Base-by-base conservation (phyloP, 495 filamentous ascomycete species). In the Aspergillus sparsus region DNA sequence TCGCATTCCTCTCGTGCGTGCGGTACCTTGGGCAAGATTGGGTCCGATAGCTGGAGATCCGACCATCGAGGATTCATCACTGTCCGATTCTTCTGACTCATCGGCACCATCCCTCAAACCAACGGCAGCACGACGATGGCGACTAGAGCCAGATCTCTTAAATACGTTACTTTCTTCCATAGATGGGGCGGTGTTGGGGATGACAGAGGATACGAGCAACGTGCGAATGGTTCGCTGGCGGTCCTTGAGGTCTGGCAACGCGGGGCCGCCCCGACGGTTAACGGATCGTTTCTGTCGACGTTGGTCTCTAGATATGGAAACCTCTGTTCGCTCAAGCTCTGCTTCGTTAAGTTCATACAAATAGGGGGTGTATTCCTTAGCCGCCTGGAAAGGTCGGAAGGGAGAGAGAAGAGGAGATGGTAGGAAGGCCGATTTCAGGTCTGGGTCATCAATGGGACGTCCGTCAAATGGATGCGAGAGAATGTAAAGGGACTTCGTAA, bases 401-500 rank as follows among this genome's bases (percentile, higher is more conserved):
- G 93, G 84, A 6, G 87, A 87, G 35, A 86, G 80, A 44, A 97
- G 76, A 7, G 94, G 94, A 2, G 92, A 91, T 27, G 89, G 89
- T 31, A 98, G 83, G 76, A 98, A 93, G 49, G 90, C 87, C 31
- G 89, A 74, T 60, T 88, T 84, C 32, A 98, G 81, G 62, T 98
- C 94, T 34, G 90, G 83, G 67, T 98, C 94, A 62, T 97, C 93
- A 37, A 98, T 83, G 5, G 92, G 91, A 27, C 94, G 85, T 21
- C 94, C 94, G 71, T 98, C 94, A 70, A 98, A 98, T 11, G 91
- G 89, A 72, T 98, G 93, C 10, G 90, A 89, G 36, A 93, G 85
- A 64, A 93, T 92, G 70, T 96, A 98, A 49, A 98, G 82, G 64
- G 91, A 95, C 66, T 90, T 89, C 1, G 91, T 95, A 67, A 97